Percentiles rank a stretch among this genome's conserved stretches.
These are phyloP conservation scores for Beauveria sp. DNA, from an alignment of 2,329 filamentous ascomycete genomes.

Conservation along the genomic window DNA sequence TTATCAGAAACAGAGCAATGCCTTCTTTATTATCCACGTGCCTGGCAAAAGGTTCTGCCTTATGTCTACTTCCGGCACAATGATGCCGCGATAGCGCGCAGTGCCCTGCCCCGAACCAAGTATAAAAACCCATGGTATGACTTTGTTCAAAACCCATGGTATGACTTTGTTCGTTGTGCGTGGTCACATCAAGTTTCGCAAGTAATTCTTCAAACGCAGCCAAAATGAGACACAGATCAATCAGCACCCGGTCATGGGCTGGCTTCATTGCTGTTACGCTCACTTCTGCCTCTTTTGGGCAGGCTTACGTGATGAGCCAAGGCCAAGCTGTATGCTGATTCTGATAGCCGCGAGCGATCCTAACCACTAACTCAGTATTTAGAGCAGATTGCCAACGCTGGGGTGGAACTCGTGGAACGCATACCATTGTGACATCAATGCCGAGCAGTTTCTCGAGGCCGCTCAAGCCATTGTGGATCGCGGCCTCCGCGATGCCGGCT, in stretches of 20 bases:
- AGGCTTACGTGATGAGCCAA: background rate
- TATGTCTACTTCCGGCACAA: background rate
- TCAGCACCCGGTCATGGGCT: background rate
- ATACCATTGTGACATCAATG: conserved; percentile 42
- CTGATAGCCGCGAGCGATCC: too few relatives aligned
- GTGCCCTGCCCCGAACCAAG: background rate
- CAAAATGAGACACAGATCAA: background rate
- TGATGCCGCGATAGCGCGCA: background rate
- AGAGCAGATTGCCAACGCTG: conserved; percentile 25
- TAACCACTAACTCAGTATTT: background rate
- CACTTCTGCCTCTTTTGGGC: background rate
- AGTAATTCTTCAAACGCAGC: background rate
- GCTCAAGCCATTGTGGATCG: conserved; percentile 40
- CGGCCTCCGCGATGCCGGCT: conserved; percentile 45
- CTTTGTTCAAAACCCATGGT: background rate
- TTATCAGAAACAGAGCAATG: too few relatives aligned
- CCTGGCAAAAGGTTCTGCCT: background rate
- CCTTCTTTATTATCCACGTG: too few relatives aligned
- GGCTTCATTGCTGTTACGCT: background rate
- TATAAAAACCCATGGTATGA: background rate
- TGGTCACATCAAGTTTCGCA: background rate
- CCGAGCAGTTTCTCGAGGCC: conserved; percentile 39
- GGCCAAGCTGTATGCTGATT: background rate
- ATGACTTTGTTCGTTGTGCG: background rate
- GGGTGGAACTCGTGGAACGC: conserved; percentile 49